Evolutionary conservation across 116 monocot species (phyloP), one percentile per base, ranked within the genome.

Genomic region (Dioscorea cayenensis): DNA sequence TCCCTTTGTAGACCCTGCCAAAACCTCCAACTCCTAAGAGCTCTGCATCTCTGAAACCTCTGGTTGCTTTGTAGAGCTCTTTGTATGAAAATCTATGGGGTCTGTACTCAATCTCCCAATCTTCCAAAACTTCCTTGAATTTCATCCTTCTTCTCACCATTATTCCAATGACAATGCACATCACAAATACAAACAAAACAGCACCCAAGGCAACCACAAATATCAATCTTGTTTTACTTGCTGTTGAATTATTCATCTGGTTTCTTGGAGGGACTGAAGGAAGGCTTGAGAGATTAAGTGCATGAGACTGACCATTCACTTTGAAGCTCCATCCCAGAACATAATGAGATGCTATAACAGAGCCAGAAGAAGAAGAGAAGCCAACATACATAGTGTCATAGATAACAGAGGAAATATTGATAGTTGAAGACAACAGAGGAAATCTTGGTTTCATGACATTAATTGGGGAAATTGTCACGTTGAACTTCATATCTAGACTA

Each of bases 21-120:
- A 81, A 81, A 5, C 81, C 81, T 11, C 81, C 81, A 0, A 14
- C 68, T 11, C 81, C 81, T 5, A 81, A 16, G 36, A 81, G 51
- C 22, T 79, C 14, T 36, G 58, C 52, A 27, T 76, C 68, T 5
- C 43, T 43, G 59, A 81, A 81, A 0, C 76, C 77, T 25, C 29
- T 64, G 36, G 81, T 81, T 13, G 81, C 81, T 17, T 21, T 28
- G 71, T 67, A 72, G 3, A 81, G 67, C 11, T 72, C 77, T 64
- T 49, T 66, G 60, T 81, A 81, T 2, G 52, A 32, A 35, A 81
- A 66, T 37, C 81, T 67, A 17, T 72, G 81, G 12, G 72, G 72
- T 8, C 72, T 55, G 38, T 76, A 77, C 23, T 77, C 73, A 2
- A 65, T 1, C 51, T 81, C 81, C 81, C 77, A 77, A 20, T 77